These are phyloP conservation scores for Suillus spraguei DNA, from an alignment of 768 basidiomycete genomes.

Conservation along the genomic window DNA sequence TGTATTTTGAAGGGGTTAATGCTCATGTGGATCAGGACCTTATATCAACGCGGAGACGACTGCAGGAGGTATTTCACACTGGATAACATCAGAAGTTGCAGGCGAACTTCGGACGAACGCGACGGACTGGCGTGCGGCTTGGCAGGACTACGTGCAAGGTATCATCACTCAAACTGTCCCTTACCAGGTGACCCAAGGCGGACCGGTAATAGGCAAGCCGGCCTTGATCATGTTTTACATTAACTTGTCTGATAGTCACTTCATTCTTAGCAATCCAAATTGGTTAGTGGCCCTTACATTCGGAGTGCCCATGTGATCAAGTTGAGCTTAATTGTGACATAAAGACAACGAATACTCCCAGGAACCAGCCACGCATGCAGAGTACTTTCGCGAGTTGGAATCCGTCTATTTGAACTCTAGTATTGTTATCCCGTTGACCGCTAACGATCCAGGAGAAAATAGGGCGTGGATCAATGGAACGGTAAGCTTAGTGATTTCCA, in stretches of 20 bases:
- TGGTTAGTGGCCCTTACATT: slow-evolving; percentile 37
- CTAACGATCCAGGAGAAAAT: slow-evolving; percentile 66
- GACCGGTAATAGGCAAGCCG: slow-evolving; percentile 69
- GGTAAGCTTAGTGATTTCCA: slow-evolving; percentile 35
- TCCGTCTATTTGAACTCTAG: slow-evolving; percentile 52
- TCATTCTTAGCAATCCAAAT: slow-evolving; percentile 51
- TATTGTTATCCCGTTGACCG: slow-evolving; percentile 72
- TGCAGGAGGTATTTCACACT: slow-evolving; percentile 71
- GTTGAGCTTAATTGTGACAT: background rate
- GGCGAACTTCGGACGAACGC: slow-evolving; percentile 69
- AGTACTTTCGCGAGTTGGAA: slow-evolving; percentile 69
- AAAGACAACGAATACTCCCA: slow-evolving; percentile 80
- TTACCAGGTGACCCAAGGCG: slow-evolving; percentile 71
- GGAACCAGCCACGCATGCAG: slow-evolving; percentile 40
- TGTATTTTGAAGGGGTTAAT: slow-evolving; percentile 30
- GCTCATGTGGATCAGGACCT: slow-evolving; percentile 40
- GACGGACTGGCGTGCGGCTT: slow-evolving; percentile 44
- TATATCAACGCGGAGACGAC: slow-evolving; percentile 84
- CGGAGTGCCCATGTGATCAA: background rate
- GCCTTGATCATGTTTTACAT: background rate
- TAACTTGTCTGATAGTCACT: slow-evolving; percentile 7
- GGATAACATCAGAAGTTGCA: slow-evolving; percentile 69
- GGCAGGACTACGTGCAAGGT: slow-evolving; percentile 71
- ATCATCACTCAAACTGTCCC: slow-evolving; percentile 61
- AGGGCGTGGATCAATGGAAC: slow-evolving; percentile 72